These are phyloP conservation scores for Blastosporella zonata DNA, from an alignment of 1,284 basidiomycete species.

Conservation along the genomic window DNA sequence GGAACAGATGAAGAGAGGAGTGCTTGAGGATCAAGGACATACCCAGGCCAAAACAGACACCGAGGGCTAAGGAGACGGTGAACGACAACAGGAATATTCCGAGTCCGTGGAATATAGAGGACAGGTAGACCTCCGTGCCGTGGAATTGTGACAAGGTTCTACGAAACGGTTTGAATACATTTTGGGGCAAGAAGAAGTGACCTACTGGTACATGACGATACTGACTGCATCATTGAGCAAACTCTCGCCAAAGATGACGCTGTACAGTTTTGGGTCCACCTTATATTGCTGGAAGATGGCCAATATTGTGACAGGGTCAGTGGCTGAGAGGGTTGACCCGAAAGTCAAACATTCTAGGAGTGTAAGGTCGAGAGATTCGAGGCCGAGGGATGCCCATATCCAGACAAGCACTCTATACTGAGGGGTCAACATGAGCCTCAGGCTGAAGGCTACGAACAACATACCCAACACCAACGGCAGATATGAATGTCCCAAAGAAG, in stretches of 20 bases:
- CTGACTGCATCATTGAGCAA: slow-evolving; percentile 98
- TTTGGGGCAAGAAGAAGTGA: slow-evolving; percentile 24
- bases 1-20: slow-evolving; percentile 84
- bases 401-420: slow-evolving; percentile 86
- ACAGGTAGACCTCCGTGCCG: slow-evolving; percentile 83
- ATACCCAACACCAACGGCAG: slow-evolving; percentile 93
- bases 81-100: slow-evolving; percentile 97
- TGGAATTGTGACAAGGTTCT: slow-evolving; percentile 93
- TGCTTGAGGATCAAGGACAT: slow-evolving; percentile 96
- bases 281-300: slow-evolving; percentile 99
- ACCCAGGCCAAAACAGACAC: slow-evolving; percentile 86
- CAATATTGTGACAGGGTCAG: slow-evolving; percentile 97
- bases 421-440: slow-evolving; percentile 38
- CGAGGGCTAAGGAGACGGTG: slow-evolving; percentile 90
- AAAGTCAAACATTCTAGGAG: slow-evolving; percentile 94
- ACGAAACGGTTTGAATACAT: neutral
- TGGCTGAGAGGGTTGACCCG: slow-evolving; percentile 95
- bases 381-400: slow-evolving; percentile 89
- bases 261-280: slow-evolving; percentile 97
- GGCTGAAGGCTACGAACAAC: slow-evolving; percentile 30
- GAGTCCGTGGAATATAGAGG: slow-evolving; percentile 91
- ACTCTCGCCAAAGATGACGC: slow-evolving; percentile 97
- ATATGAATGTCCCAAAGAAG: slow-evolving; percentile 95
- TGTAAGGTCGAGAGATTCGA: slow-evolving; percentile 80
- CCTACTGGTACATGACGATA: slow-evolving; percentile 99